Evolutionary conservation across 169 alveolate species (phyloP).

Genomic region (Miamiensis avidus): DNA sequence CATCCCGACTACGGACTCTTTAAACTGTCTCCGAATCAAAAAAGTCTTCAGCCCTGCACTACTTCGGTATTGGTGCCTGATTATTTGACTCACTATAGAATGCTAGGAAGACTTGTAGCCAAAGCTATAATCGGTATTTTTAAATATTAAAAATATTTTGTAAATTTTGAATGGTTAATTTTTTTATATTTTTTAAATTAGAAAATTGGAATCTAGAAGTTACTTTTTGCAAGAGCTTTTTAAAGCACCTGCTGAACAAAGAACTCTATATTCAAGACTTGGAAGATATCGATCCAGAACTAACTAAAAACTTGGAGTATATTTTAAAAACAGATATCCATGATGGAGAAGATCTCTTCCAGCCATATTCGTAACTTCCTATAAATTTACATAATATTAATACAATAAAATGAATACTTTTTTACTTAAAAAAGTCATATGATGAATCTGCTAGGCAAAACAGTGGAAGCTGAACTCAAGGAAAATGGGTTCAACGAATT

Average conservation of each 20-base stretch:
- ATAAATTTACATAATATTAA: background rate
- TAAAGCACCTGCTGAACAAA: conserved; percentile 50
- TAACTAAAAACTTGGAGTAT: conserved; percentile 68
- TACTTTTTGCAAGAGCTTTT: background rate
- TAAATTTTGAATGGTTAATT: conserved; percentile 27
- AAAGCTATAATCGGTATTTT: conserved; percentile 72
- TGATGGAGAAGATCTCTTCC: conserved; percentile 48
- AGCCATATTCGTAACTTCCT: conserved; percentile 52
- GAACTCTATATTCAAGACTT: conserved; percentile 63
- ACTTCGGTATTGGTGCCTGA: conserved; percentile 57
- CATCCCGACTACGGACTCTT: conserved; percentile 70
- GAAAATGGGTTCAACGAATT: conserved; percentile 66
- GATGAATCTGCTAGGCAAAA: conserved; percentile 56
- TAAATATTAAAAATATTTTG: conserved; percentile 66
- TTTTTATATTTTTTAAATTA: background rate
- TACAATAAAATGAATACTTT: too few species aligned
- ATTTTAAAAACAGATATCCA: conserved; percentile 44
- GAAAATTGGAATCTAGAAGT: conserved; percentile 44
- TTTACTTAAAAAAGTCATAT: background rate
- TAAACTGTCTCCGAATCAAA: conserved; percentile 56
- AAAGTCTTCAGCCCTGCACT: conserved; percentile 68
- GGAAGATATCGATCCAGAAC: conserved; percentile 78
- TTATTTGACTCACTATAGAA: conserved; percentile 64
- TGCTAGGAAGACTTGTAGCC: conserved; percentile 75
- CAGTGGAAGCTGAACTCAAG: conserved; percentile 58